Evolutionary conservation across 2,329 filamentous ascomycete species (phyloP).

Genomic region (Fusarium nurragi): DNA sequence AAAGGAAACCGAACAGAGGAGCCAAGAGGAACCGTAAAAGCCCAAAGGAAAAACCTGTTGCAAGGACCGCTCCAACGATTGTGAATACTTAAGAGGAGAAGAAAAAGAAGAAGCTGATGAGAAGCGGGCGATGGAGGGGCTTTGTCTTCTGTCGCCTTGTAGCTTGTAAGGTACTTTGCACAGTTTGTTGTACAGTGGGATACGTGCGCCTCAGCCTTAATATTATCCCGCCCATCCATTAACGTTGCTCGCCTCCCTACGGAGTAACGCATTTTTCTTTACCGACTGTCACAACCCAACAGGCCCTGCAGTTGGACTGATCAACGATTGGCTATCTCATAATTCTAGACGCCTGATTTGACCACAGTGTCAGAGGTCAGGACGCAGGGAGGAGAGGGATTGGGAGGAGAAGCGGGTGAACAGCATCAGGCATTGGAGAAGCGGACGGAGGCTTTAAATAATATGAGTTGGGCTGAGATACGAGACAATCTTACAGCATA

Average conservation of each 20-base stretch:
- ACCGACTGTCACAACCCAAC: constrained; percentile 16
- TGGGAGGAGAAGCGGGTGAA: not conserved
- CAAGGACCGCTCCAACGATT: constrained; percentile 26
- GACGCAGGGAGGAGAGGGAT: constrained; percentile 16
- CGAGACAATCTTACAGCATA: not conserved
- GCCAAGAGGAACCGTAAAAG: constrained; percentile 22
- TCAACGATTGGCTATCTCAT: constrained; percentile 18
- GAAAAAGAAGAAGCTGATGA: constrained; percentile 14
- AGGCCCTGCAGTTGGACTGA: constrained; percentile 14
- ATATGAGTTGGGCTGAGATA: not conserved
- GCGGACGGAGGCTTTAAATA: not conserved
- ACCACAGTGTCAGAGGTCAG: constrained; percentile 15
- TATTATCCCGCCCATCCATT: not conserved
- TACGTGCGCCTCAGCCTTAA: not conserved
- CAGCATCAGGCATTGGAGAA: constrained; percentile 7
- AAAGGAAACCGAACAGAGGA: constrained; percentile 25
- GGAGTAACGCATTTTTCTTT: constrained; percentile 17
- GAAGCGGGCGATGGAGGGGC: constrained; percentile 11
- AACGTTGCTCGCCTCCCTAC: not conserved
- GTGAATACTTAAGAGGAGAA: constrained; percentile 11
- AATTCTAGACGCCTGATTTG: constrained; percentile 13
- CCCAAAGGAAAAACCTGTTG: constrained; percentile 23
- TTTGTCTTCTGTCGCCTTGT: constrained; percentile 1
- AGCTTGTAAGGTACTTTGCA: not conserved
- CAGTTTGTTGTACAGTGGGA: constrained; percentile 23